Evolutionary conservation across 345 rosid species (phyloP).

Genomic region (Turnera subulata): DNA sequence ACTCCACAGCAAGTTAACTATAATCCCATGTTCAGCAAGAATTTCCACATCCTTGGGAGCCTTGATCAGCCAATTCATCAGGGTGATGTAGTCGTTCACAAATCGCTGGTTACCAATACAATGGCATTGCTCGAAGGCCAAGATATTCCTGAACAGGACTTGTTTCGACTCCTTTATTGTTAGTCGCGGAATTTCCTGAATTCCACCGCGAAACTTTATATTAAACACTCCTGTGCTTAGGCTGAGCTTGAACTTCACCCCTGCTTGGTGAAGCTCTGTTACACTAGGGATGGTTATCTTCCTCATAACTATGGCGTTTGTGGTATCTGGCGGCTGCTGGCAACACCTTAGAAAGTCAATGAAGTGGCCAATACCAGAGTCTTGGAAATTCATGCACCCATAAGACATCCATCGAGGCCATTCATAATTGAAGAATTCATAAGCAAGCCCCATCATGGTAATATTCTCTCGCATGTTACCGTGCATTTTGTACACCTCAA

Average conservation of each 20-base stretch:
- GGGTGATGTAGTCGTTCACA: background rate
- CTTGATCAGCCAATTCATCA: background rate
- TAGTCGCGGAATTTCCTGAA: constrained; percentile 9
- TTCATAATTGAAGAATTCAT: background rate
- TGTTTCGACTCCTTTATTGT: background rate
- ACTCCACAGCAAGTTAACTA: background rate
- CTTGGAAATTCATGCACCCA: background rate
- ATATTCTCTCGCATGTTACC: too few species aligned
- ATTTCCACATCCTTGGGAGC: constrained; percentile 7
- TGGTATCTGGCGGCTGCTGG: background rate
- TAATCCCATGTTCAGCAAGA: background rate
- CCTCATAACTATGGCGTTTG: background rate
- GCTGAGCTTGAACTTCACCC: background rate
- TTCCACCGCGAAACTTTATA: constrained; percentile 15
- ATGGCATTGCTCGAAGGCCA: constrained; percentile 19
- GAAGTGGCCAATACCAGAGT: background rate
- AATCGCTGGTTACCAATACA: background rate
- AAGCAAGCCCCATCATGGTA: background rate
- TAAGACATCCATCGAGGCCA: background rate
- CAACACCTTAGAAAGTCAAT: constrained; percentile 15
- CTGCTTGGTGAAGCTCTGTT: constrained; percentile 11
- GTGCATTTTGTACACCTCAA: background rate
- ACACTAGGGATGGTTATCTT: background rate
- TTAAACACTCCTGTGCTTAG: background rate
- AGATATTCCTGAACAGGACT: constrained; percentile 7